phyloP scores from a whole-genome alignment of 345 rosid species.

The Salix purpurea region DNA sequence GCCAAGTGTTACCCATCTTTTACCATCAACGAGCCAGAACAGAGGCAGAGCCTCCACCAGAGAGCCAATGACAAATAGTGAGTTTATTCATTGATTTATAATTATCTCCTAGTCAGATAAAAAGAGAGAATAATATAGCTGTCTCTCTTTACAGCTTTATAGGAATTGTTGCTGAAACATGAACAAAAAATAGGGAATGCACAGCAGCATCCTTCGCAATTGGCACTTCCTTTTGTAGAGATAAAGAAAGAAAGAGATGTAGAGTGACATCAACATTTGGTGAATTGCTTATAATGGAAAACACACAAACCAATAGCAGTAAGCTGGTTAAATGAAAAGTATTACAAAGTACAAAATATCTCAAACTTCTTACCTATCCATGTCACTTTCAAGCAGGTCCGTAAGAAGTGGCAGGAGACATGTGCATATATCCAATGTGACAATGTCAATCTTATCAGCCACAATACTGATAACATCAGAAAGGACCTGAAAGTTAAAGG shows the following conservation, averaged over 20 bases:
- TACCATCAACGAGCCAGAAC: no score
- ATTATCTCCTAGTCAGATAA: no score
- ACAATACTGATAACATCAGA: conserved; percentile 75
- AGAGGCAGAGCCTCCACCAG: no score
- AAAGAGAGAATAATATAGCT: no score
- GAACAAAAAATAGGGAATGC: no score
- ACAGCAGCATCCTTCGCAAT: neutral
- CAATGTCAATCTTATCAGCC: conserved; percentile 59
- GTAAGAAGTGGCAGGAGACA: conserved; percentile 80
- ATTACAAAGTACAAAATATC: neutral
- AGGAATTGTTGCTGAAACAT: no score
- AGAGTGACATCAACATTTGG: neutral
- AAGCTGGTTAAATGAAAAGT: neutral
- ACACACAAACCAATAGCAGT: neutral
- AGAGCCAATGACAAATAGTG: no score
- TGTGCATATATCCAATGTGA: conserved; percentile 76
- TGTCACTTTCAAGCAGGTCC: conserved; percentile 67
- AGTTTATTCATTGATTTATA: no score
- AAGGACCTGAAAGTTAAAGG: conserved; percentile 53
- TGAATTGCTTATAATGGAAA: neutral
- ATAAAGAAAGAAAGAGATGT: no score
- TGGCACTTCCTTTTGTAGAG: neutral
- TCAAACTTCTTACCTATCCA: conserved; percentile 65
- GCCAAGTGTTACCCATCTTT: no score
- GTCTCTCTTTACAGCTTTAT: no score